Evolutionary conservation across 225 moss, liverwort and hornwort species (phyloP).

Genomic region (Anthoceros angustus): DNA sequence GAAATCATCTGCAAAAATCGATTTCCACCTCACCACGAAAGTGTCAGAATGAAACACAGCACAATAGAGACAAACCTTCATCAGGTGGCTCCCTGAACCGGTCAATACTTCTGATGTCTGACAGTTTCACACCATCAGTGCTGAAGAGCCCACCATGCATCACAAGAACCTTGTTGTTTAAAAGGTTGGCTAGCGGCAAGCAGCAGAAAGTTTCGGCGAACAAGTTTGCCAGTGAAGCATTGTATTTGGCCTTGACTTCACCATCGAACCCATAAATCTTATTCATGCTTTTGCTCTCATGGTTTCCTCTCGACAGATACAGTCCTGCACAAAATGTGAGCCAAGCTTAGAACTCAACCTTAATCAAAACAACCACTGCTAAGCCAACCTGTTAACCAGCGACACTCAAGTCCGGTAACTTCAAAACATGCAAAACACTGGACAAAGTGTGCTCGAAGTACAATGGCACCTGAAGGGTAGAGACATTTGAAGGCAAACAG

Average conservation of each 20-base stretch:
- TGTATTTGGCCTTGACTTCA: conserved; percentile 85
- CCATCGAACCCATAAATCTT: conserved; percentile 98
- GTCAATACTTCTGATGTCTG: conserved; percentile 70
- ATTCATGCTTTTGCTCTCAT: conserved; percentile 99
- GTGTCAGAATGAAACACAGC: neutral
- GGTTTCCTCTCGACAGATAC: conserved; percentile 86
- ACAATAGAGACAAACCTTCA: conserved; percentile 41
- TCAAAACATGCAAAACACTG: neutral
- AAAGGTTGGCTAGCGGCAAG: conserved; percentile 75
- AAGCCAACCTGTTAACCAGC: neutral
- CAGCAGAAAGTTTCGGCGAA: conserved; percentile 94
- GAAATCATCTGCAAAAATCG: neutral
- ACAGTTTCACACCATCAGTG: conserved; percentile 77
- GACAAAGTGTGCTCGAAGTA: too few relatives aligned
- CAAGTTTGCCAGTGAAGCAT: conserved; percentile 75
- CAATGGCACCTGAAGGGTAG: conserved; percentile 56
- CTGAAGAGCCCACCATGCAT: conserved; percentile 98
- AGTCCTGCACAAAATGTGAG: conserved; percentile 35
- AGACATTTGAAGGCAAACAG: conserved; percentile 97
- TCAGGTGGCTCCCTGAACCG: conserved; percentile 97
- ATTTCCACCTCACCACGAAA: neutral
- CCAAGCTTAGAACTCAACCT: conserved; percentile 2
- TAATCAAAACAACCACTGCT: neutral
- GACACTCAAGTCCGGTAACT: neutral
- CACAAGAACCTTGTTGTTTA: conserved; percentile 85